phyloP scores from a whole-genome alignment of 2,329 filamentous ascomycete species.

The Incumbomyces delicatus region DNA sequence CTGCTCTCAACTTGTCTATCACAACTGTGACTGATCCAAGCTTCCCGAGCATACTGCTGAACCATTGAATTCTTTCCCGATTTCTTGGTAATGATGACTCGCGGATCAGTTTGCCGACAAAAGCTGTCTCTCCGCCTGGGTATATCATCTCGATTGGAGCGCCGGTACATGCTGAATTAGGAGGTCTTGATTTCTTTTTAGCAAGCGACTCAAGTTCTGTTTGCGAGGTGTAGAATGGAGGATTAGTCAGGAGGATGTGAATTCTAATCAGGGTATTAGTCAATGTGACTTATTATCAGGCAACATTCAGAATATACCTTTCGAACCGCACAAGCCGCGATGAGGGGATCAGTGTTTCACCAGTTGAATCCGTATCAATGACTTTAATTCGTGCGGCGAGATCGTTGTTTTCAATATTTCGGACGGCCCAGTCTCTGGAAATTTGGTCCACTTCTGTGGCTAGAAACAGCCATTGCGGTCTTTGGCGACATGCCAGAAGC shows the following conservation, averaged over 20 bases:
- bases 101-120: slow-evolving; percentile 59
- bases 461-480: slow-evolving; percentile 61
- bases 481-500: slow-evolving; percentile 61
- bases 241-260: slow-evolving; percentile 88
- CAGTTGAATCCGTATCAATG: slow-evolving; percentile 39
- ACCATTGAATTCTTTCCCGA: slow-evolving; percentile 62
- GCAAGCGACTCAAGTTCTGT: slow-evolving; percentile 60
- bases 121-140: slow-evolving; percentile 64
- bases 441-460: slow-evolving; percentile 71
- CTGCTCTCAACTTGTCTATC: slow-evolving; percentile 46
- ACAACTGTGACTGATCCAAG: slow-evolving; percentile 51
- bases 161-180: slow-evolving; percentile 63
- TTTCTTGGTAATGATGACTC: slow-evolving; percentile 34
- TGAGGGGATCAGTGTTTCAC: slow-evolving; percentile 49
- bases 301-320: slow-evolving; percentile 18
- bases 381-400: slow-evolving; percentile 57
- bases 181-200: slow-evolving; percentile 54
- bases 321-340: slow-evolving; percentile 28
- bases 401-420: slow-evolving; percentile 59
- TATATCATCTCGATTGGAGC: slow-evolving; percentile 72
- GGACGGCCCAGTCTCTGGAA: slow-evolving; percentile 55
- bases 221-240: slow-evolving; percentile 78
- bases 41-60: slow-evolving; percentile 84
- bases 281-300: neutral
- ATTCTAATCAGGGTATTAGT: slow-evolving; percentile 41